These are phyloP conservation scores for Lipomyces oligophaga DNA, from an alignment of 805 yeast species.

Conservation along the genomic window DNA sequence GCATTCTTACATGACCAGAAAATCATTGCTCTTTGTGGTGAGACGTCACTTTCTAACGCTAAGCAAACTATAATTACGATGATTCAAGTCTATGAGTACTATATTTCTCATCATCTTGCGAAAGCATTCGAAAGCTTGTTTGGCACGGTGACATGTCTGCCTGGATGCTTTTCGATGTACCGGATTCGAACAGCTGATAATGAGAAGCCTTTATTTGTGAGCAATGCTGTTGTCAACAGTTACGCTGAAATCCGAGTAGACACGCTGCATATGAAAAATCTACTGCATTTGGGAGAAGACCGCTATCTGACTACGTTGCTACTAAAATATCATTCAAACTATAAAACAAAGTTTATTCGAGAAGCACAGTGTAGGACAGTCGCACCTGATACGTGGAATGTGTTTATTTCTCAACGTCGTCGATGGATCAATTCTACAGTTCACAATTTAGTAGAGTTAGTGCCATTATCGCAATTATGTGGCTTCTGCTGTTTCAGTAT, in stretches of 20 bases:
- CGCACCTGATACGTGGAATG: slow-evolving; percentile 56
- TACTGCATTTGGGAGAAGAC: slow-evolving; percentile 61
- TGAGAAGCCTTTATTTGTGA: slow-evolving; percentile 58
- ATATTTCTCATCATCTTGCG: slow-evolving; percentile 59
- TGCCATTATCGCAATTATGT: slow-evolving; percentile 56
- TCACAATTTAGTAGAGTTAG: slow-evolving; percentile 58
- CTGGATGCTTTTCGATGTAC: slow-evolving; percentile 62
- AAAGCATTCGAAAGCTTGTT: slow-evolving; percentile 61
- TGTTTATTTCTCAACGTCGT: slow-evolving; percentile 60
- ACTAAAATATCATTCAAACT: slow-evolving; percentile 53
- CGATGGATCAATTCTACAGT: slow-evolving; percentile 68
- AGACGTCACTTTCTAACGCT: slow-evolving; percentile 55
- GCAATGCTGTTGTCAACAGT: slow-evolving; percentile 54
- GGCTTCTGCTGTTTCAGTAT: slow-evolving; percentile 64
- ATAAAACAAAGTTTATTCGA: slow-evolving; percentile 53
- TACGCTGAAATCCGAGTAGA: slow-evolving; percentile 55
- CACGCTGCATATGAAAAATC: slow-evolving; percentile 57
- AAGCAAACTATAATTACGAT: slow-evolving; percentile 52
- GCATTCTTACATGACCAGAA: slow-evolving; percentile 53
- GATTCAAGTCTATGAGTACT: slow-evolving; percentile 62
- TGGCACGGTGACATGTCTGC: slow-evolving; percentile 62
- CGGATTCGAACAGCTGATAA: slow-evolving; percentile 52
- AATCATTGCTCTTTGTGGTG: slow-evolving; percentile 61
- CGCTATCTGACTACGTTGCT: slow-evolving; percentile 54
- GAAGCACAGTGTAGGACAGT: slow-evolving; percentile 58